Evolutionary conservation across 202 grass and related monocot genomes (phyloP), one percentile per base, ranked within the genome.

Genomic region (Panicum virgatum): DNA sequence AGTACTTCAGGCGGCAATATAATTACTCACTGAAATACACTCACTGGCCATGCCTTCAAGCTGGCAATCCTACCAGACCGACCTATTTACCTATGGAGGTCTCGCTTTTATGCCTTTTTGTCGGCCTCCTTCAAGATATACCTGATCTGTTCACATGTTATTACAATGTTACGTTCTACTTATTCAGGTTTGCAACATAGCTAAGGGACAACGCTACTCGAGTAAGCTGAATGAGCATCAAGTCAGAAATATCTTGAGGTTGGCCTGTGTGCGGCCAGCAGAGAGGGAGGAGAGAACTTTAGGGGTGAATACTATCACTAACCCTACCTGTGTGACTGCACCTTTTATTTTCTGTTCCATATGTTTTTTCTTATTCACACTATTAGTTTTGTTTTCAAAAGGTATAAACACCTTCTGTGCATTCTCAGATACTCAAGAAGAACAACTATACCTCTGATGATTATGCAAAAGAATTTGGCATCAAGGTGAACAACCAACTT

Each of bases 71-170:
- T 60, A 89, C 12, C 29, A 91, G 29, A 64, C 86, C 88, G 1
- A 86, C 27, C 4, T 94, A 89, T 84, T 76, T 97, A 40, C 94
- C 94, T 42, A 89, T 97, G 44, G 94, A 97, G 92, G 92, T 94
- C 50, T 45, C 11, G 9, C 47, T 75, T 29, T 69, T 22, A 11
- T 51, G 10, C 4, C 19, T 20, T 46, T 15, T 34, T 39, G 10
- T 54, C 65, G 69, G 7, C 36, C 14, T 68, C 38, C n/a, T 27
- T 42, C 4, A 9, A 53, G 1, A 56, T 42, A 56, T 68, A 13
- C 50, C 4, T 58, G 20, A 20, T 57, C 0, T 67, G 38, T 80
- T 58, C 4, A 61, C 59, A 65, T 52, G 23, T 23, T 53, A 69
- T 50, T 72, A 39, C 40, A 23, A 11, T 45, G 22, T 48, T 4